Evolutionary conservation across 805 yeast genomes (phyloP), one percentile per base, ranked within the genome.

Genomic region (Candida peoriensis): DNA sequence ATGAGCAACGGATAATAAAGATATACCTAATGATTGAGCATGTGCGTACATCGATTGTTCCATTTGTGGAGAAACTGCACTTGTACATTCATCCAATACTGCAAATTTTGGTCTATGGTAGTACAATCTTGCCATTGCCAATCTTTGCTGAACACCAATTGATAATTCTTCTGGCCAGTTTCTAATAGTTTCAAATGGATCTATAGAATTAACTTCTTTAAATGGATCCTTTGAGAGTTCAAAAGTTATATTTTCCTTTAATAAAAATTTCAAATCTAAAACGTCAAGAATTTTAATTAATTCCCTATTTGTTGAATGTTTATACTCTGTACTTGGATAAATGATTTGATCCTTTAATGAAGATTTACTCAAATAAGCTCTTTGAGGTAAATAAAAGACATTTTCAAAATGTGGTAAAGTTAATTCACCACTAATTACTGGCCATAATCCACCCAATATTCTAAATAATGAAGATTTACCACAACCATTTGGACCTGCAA

Each of bases 401-500:
- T 77, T 75, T 48, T 74, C 72, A 4, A 74, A 63, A 27, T 68
- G 67, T 6, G 95, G 95, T 19, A 84, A 74, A 6, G 71, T 71
- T 25, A 85, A 70, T 17, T 62, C 58, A 21, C 74, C 74, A 21
- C 64, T 61, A 29, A 71, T 65, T 15, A 88, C 79, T 3, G 93
- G 95, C 97, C 97, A 89, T 46, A 89, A 67, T 0, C 96, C 96
- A 36, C 97, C 96, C 30, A 89, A 70, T 50, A 89, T 75, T 54
- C 97, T 74, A 58, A 89, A 89, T 38, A 89, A 64, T 0, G 97
- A 89, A 0, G 96, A 88, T 61, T 89, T 89, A 19, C 97, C 97
- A 43, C 95, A 84, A 1, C 97, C 97, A 54, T 89, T 89, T 11
- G 97, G 97, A 0, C 97, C 97, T 8, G 90, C 88, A 54, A 89